phyloP scores from a whole-genome alignment of 164 flowering plant genomes.

The Annona squamosa region DNA sequence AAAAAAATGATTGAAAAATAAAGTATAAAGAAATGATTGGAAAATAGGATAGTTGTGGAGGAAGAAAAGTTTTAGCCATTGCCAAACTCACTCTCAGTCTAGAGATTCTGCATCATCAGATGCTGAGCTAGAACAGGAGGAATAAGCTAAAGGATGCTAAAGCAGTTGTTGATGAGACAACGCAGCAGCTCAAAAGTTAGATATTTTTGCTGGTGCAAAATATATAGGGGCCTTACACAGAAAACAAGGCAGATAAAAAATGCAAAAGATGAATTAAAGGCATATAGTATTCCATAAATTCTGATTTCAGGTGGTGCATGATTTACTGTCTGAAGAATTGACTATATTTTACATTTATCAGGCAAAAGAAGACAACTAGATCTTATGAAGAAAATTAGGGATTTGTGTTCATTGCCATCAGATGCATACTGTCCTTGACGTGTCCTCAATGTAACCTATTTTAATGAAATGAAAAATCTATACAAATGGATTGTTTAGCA shows the following conservation, averaged over 20 bases:
- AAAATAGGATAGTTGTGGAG: too few relatives aligned
- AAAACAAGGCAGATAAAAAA: constrained; percentile 55
- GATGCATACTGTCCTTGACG: constrained; percentile 62
- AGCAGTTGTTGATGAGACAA: constrained; percentile 46
- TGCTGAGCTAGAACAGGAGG: constrained; percentile 47
- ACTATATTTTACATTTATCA: constrained; percentile 24
- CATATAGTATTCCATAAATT: constrained; percentile 8
- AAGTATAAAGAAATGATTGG: too few relatives aligned
- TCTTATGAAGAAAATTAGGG: constrained; percentile 84
- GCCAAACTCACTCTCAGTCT: constrained; percentile 11
- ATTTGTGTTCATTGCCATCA: constrained; percentile 82
- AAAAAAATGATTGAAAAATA: too few relatives aligned
- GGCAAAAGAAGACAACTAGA: constrained; percentile 65
- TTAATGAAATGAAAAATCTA: too few relatives aligned
- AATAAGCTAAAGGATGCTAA: constrained; percentile 72
- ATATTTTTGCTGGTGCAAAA: constrained; percentile 24
- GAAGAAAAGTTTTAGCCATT: too few relatives aligned
- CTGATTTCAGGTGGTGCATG: constrained; percentile 6
- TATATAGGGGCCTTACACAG: constrained; percentile 45
- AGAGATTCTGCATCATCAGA: constrained; percentile 37
- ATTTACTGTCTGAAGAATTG: constrained; percentile 1
- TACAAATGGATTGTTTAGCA: too few relatives aligned
- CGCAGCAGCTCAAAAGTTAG: constrained; percentile 64
- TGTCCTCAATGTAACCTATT: neutral
- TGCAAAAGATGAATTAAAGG: constrained; percentile 68